These are phyloP conservation scores for Euphorbia corollata DNA, from an alignment of 441 rosid species.

Conservation along the genomic window DNA sequence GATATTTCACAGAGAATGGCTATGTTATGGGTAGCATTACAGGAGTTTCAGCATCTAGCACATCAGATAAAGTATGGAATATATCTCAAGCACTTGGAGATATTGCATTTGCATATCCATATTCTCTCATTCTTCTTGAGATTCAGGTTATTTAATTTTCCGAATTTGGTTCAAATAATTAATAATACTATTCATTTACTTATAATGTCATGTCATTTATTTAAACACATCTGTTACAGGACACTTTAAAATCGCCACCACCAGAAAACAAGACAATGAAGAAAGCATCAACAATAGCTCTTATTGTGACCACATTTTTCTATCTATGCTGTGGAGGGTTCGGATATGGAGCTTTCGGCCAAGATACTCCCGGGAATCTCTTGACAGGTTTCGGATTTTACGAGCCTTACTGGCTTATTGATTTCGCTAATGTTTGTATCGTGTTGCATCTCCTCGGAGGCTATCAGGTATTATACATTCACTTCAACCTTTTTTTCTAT, in stretches of 20 bases:
- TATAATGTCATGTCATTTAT: too few relatives aligned
- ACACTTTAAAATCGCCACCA: conserved; percentile 44
- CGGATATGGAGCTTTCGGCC: conserved; percentile 55
- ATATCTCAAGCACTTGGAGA: conserved; percentile 44
- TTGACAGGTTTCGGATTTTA: conserved; percentile 45
- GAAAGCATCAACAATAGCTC: conserved; percentile 34
- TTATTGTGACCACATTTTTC: conserved; percentile 35
- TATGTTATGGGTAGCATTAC: conserved; percentile 33
- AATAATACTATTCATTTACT: too few relatives aligned
- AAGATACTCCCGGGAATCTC: conserved; percentile 46
- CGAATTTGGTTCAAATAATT: too few relatives aligned
- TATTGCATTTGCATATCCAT: conserved; percentile 44
- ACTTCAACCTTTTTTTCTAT: not conserved
- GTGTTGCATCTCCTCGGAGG: conserved; percentile 49
- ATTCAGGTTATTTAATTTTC: conserved; percentile 34
- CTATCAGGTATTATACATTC: conserved; percentile 37
- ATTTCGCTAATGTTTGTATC: conserved; percentile 42
- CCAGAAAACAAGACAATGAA: conserved; percentile 42
- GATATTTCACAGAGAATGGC: conserved; percentile 29
- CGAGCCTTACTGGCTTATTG: conserved; percentile 43
- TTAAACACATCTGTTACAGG: conserved; percentile 30
- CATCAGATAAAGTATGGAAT: conserved; percentile 33
- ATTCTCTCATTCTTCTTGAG: conserved; percentile 34
- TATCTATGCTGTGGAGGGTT: conserved; percentile 42
- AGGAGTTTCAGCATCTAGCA: conserved; percentile 28